Evolutionary conservation across 106 monocot genomes (phyloP).

Genomic region (Dendrobium nobile): DNA sequence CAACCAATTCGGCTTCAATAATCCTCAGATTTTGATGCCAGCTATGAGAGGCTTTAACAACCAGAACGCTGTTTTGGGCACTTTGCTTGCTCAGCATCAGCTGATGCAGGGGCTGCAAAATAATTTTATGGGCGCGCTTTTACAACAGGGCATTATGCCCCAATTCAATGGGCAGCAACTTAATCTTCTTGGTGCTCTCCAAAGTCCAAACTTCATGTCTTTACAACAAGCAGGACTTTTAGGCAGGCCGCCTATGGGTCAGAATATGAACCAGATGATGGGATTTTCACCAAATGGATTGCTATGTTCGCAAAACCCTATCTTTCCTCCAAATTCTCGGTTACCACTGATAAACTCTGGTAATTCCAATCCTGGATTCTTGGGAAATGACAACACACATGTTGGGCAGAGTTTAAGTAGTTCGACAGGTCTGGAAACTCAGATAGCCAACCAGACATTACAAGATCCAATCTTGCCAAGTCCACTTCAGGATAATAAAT

Average conservation of each 20-base stretch:
- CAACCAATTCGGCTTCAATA: conserved; percentile 9
- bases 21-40: neutral
- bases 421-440: neutral
- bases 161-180: conserved; percentile 3
- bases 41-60: conserved; percentile 4
- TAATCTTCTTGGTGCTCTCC: conserved; percentile 3
- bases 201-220: neutral
- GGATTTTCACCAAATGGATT: conserved; percentile 6
- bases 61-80: neutral
- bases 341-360: neutral
- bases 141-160: neutral
- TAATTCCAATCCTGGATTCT: neutral
- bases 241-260: neutral
- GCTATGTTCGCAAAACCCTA: neutral
- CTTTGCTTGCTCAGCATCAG: neutral
- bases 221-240: neutral
- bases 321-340: conserved; percentile 1
- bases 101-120: conserved; percentile 10
- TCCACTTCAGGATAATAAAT: neutral
- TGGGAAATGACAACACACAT: neutral
- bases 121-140: neutral
- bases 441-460: neutral
- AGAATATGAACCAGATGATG: conserved; percentile 6
- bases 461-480: neutral
- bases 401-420: neutral